phyloP scores from a whole-genome alignment of 2,329 filamentous ascomycete species.

The Fusarium oxysporum region DNA sequence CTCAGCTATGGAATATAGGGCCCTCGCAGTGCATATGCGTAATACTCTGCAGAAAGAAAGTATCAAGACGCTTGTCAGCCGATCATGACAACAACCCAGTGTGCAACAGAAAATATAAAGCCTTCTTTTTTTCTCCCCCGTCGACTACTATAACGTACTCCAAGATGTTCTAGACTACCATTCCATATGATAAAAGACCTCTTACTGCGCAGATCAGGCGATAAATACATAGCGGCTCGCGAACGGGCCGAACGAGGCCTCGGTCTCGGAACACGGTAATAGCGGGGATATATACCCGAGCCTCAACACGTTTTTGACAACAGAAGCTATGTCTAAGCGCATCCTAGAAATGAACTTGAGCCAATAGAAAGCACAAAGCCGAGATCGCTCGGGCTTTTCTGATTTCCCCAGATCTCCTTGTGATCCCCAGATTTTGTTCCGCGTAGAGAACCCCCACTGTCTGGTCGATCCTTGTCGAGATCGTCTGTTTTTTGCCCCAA shows the following conservation, averaged over 20 bases:
- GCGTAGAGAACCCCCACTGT: neutral
- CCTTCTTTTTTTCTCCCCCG: too few species aligned
- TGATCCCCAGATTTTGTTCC: neutral
- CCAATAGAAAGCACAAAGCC: neutral
- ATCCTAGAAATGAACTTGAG: too few species aligned
- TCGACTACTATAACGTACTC: too few species aligned
- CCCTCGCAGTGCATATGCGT: too few species aligned
- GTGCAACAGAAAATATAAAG: too few species aligned
- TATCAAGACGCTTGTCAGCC: too few species aligned
- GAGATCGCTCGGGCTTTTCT: neutral
- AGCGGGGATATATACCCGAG: neutral
- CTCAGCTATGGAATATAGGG: too few species aligned
- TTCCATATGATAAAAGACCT: neutral
- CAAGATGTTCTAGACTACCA: too few species aligned
- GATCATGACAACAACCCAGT: too few species aligned
- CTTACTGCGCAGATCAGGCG: neutral
- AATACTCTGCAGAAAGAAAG: too few species aligned
- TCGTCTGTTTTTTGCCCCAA: slow-evolving; percentile 5
- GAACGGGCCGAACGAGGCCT: neutral
- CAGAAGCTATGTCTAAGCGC: neutral
- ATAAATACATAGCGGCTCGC: neutral
- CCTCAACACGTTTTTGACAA: neutral
- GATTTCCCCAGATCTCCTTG: neutral
- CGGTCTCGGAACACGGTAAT: neutral
- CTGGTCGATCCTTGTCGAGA: neutral